Base-by-base conservation (phyloP, 768 basidiomycete genomes). In the Trametes villosa region DNA sequence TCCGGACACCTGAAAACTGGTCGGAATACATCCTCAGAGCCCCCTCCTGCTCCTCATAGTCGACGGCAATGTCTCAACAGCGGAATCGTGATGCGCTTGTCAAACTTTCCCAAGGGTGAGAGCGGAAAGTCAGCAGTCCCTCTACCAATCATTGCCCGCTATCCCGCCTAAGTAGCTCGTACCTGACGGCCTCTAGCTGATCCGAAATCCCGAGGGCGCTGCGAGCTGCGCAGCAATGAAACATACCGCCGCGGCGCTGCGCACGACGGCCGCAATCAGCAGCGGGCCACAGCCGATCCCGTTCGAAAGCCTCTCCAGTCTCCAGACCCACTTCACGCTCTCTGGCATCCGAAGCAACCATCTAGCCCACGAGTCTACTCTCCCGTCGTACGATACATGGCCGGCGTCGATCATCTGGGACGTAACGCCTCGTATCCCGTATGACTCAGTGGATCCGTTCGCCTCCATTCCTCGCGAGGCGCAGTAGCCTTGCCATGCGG, bases 51-150 rank as follows among this genome's bases (percentile, higher is more conserved):
- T 7, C 27, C 33, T 34, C 27, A 31, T 6, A 15, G 29, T 8
- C 15, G 11, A 12, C 46, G 29, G 46, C 15, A 29, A 30, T 17
- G 17, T 27, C 46, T 48, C 29, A n/a, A 8, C 27, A 48, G 18
- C 29, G 18, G 46, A 7, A 17, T 27, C 22, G 41, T 55, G 59
- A 53, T 60, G 38, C 12, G 22, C 9, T 26, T 11, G 7, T 26
- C 11, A 54, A 48, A 55, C 40, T 40, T 61, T 61, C 60, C 60
- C 60, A 61, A 24, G 38, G 60, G 41, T 55, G 60, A 61, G 60
- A 61, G 47, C 53, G 24, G 20, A n/a, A 34, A 12, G 46, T 17
- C 27, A 18, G 13, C 40, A 26, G 13, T 11, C 38, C 17, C 18
- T 42, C 34, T 26, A 15, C 59, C 59, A 60, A 60, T 53, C 53